Percentiles rank a stretch among this genome's conserved stretches.
phyloP scores from a whole-genome alignment of 2,329 filamentous ascomycete genomes.

The Penicillium capsulatum region DNA sequence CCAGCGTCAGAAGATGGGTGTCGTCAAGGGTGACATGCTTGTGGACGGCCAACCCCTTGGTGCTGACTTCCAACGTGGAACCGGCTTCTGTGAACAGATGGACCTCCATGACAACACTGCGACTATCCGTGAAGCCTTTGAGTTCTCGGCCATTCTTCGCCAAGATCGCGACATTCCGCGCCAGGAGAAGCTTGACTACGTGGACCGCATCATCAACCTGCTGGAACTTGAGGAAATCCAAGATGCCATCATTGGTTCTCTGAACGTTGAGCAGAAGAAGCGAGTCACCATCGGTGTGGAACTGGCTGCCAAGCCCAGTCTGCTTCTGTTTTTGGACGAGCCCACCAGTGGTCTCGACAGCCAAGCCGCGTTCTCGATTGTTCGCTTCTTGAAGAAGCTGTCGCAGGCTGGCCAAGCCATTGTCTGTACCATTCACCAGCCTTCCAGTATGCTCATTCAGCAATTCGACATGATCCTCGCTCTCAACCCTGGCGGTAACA shows the following conservation, averaged over 20 bases:
- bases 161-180: conserved; percentile 54
- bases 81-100: conserved; percentile 69
- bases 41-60: conserved; percentile 62
- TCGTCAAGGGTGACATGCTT: conserved; percentile 65
- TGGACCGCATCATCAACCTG: conserved; percentile 62
- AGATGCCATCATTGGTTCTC: conserved; percentile 61
- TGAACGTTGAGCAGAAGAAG: conserved; percentile 68
- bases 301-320: conserved; percentile 63
- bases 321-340: conserved; percentile 68
- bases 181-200: conserved; percentile 62
- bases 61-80: conserved; percentile 62
- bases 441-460: conserved; percentile 64
- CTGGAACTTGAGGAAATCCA: conserved; percentile 63
- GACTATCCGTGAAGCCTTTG: conserved; percentile 63
- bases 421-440: conserved; percentile 70
- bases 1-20: conserved; percentile 64
- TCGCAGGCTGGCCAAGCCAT: conserved; percentile 65
- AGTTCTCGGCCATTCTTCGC: conserved; percentile 64
- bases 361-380: conserved; percentile 64
- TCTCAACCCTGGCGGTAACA: conserved; percentile 64
- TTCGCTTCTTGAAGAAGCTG: conserved; percentile 65
- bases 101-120: conserved; percentile 66
- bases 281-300: conserved; percentile 70
- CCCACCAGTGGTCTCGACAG: conserved; percentile 67
- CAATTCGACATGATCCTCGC: conserved; percentile 71